Base-by-base conservation (phyloP, 345 rosid genomes). In the Cardamine occulta region DNA sequence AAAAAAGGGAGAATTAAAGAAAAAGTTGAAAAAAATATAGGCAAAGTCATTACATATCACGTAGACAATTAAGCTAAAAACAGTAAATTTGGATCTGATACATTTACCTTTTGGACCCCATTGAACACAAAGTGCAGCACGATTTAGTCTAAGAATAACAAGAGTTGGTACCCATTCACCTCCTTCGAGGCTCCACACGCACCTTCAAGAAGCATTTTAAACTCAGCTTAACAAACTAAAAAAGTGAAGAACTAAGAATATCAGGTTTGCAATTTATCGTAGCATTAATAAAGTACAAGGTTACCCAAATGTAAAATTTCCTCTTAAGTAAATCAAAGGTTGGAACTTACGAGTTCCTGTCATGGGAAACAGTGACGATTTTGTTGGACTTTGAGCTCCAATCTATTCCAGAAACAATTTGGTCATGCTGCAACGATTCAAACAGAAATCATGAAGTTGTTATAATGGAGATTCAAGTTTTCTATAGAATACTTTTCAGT, bases 71-170 rank as follows among this genome's bases (percentile, higher is more conserved):
- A 53, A 34, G 31, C 62, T 65, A 66, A 58, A 57, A 19, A 39
- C 13, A 28, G n/a, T 12, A 37, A 52, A 18, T 47, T 52, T 31
- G 39, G 74, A 63, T 51, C 17, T 61, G 23, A 15, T 51, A 29
- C 68, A 34, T 47, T 21, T 88, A 92, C 99, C 99, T 85, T 74
- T 87, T 52, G 99, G 97, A 75, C 97, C 89, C 99, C 99, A 95
- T 62, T 87, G 91, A 68, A 89, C 96, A 69, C 99, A 95, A 53
- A 95, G 93, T 8, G 98, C 99, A 56, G 98, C 98, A 71, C 94
- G 98, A 80, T 95, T 95, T 68, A 92, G 90, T 85, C 99, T 85
- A 65, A 95, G 99, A 74, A 95, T 92, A 74, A 95, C 99, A 69
- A 95, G 93, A 63, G 94, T 95, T 18, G 99, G 94, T 32, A 90